Conservation (phyloP, 2,329 filamentous ascomycete genomes). For the Metarhizium guizhouense region DNA sequence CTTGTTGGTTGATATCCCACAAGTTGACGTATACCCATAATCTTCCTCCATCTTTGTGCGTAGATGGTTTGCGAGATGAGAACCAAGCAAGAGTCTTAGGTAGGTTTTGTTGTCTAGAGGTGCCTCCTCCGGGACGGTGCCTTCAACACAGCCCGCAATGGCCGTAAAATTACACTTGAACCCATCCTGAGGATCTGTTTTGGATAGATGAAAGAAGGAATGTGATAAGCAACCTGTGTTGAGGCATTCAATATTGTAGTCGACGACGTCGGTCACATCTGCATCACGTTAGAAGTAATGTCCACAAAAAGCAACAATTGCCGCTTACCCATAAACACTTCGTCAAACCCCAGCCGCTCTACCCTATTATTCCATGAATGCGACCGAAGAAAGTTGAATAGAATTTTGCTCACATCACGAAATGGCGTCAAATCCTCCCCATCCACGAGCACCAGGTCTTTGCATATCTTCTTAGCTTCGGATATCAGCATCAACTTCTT, state of each 20-base stretch:
- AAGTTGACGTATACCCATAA: constrained; percentile 78
- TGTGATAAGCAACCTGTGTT: constrained; percentile 54
- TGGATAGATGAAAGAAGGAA: constrained; percentile 75
- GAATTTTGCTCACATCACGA: constrained; percentile 72
- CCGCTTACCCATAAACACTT: constrained; percentile 51
- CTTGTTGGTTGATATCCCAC: constrained; percentile 83
- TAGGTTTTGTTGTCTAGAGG: constrained; percentile 30
- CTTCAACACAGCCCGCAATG: constrained; percentile 53
- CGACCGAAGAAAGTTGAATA: constrained; percentile 63
- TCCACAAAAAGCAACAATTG: not conserved
- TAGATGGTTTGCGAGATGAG: constrained; percentile 70
- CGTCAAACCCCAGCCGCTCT: constrained; percentile 83
- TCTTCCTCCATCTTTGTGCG: constrained; percentile 63
- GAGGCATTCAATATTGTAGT: constrained; percentile 68
- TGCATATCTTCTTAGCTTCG: constrained; percentile 72
- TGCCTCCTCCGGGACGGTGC: constrained; percentile 11
- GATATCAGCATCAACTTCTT: constrained; percentile 78
- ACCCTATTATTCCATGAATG: constrained; percentile 72
- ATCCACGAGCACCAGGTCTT: constrained; percentile 75
- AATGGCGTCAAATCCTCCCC: constrained; percentile 84
- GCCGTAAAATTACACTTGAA: constrained; percentile 68
- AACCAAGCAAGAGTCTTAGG: constrained; percentile 63
- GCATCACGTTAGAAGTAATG: constrained; percentile 21
- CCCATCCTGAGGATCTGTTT: constrained; percentile 65
- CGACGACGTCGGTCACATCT: constrained; percentile 79